Conservation (phyloP, 2,329 filamentous ascomycete species). For the Pestalotiopsis sp. region DNA sequence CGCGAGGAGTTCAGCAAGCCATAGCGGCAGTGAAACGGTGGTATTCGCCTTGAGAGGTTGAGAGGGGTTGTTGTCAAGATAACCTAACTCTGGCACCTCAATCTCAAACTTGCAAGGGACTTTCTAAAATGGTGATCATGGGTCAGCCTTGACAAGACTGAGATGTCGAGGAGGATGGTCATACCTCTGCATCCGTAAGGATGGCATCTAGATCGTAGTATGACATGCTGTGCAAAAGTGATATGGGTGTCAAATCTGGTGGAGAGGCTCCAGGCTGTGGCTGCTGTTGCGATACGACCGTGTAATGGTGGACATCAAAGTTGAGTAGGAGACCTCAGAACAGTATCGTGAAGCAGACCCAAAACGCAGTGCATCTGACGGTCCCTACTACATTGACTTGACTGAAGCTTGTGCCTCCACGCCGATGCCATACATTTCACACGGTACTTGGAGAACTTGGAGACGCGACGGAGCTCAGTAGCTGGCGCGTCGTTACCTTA, state of each 20-base stretch:
- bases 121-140: constrained; percentile 61
- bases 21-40: constrained; percentile 81
- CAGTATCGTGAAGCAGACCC: too few relatives aligned
- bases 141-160: constrained; percentile 15
- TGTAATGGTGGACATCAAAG: background rate
- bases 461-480: too few relatives aligned
- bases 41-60: constrained; percentile 78
- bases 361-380: too few relatives aligned
- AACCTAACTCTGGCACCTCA: constrained; percentile 82
- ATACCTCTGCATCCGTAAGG: constrained; percentile 80
- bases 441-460: too few relatives aligned
- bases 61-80: constrained; percentile 80
- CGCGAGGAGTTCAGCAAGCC: constrained; percentile 93
- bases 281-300: background rate
- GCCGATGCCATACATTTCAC: too few relatives aligned
- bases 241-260: background rate
- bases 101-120: constrained; percentile 94
- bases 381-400: too few relatives aligned
- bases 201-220: constrained; percentile 88
- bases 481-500: too few relatives aligned
- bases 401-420: too few relatives aligned
- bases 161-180: background rate
- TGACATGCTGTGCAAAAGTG: constrained; percentile 50
- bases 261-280: background rate
- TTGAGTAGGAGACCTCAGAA: too few relatives aligned